A percentile compares a stretch with the other conserved stretches of the same genome.
phyloP scores from a whole-genome alignment of 371 early-diverging fungal species.

The Mortierella sp. region DNA sequence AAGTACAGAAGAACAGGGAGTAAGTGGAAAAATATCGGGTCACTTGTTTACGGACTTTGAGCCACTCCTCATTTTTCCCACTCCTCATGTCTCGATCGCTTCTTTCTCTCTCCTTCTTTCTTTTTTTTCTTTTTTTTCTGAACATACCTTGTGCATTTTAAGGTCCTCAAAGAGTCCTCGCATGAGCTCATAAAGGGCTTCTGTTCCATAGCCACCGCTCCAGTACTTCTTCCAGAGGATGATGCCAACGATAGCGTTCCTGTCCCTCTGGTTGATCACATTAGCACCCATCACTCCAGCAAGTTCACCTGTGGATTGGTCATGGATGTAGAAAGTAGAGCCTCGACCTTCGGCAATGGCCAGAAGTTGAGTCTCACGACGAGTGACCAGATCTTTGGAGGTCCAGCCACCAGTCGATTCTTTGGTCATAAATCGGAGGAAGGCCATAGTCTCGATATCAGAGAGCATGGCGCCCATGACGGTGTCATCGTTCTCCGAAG shows the following conservation, averaged over 20 bases:
- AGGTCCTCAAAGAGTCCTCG: conserved; percentile 47
- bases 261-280: conserved; percentile 20
- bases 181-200: conserved; percentile 44
- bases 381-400: conserved; percentile 19
- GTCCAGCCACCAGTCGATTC: conserved; percentile 50
- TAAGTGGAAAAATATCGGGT: too few relatives aligned
- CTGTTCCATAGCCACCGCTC: conserved; percentile 49
- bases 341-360: conserved; percentile 20
- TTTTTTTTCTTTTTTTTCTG: neutral
- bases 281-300: conserved; percentile 47
- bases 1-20: too few relatives aligned
- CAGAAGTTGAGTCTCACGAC: conserved; percentile 34
- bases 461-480: conserved; percentile 53
- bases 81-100: neutral
- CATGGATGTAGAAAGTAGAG: conserved; percentile 44
- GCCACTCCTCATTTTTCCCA: neutral
- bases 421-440: conserved; percentile 48
- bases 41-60: neutral
- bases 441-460: conserved; percentile 46
- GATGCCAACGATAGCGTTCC: conserved; percentile 44
- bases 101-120: neutral
- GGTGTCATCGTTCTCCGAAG: conserved; percentile 26
- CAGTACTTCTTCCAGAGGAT: conserved; percentile 50
- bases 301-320: conserved; percentile 36
- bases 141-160: conserved; percentile 49